These are phyloP conservation scores for Populus tremula DNA, from an alignment of 345 rosid species.

Conservation along the genomic window DNA sequence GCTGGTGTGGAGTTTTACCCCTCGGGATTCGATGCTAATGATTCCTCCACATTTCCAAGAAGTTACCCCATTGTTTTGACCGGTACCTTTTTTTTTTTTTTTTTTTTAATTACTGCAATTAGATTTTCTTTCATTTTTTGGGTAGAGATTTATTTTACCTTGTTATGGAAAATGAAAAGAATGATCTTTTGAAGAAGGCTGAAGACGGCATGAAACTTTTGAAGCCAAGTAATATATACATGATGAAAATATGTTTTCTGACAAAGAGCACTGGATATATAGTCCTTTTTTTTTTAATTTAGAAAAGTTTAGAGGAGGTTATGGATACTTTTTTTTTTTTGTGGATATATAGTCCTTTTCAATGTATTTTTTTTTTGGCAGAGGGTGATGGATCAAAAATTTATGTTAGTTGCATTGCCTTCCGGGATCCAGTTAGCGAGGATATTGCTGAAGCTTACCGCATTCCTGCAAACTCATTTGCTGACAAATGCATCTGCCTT, in stretches of 20 bases:
- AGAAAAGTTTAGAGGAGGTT: too few species aligned
- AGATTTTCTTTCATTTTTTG: background rate
- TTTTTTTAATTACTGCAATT: background rate
- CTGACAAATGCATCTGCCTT: slow-evolving; percentile 91
- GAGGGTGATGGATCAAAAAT: slow-evolving; percentile 99
- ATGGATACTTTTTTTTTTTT: background rate
- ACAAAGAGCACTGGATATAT: background rate
- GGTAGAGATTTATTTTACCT: too few species aligned
- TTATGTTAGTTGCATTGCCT: slow-evolving; percentile 89
- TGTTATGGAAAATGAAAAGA: background rate
- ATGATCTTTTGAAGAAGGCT: background rate
- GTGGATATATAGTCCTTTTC: background rate
- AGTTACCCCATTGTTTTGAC: slow-evolving; percentile 96
- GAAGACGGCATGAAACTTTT: background rate
- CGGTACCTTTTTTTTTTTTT: slow-evolving; percentile 35
- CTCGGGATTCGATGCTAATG: slow-evolving; percentile 65
- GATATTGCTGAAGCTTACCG: slow-evolving; percentile 92
- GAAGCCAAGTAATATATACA: background rate
- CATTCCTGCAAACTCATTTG: slow-evolving; percentile 72
- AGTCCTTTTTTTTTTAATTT: background rate
- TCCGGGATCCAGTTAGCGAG: slow-evolving; percentile 92
- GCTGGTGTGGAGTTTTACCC: slow-evolving; percentile 78
- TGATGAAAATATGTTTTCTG: slow-evolving; percentile 2
- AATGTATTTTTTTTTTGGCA: slow-evolving; percentile 22
- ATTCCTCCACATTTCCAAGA: slow-evolving; percentile 64